A percentile compares a stretch with the other conserved stretches of the same genome.
Conservation (phyloP, 208 protist genomes). For the Wallacemonas sp. region DNA sequence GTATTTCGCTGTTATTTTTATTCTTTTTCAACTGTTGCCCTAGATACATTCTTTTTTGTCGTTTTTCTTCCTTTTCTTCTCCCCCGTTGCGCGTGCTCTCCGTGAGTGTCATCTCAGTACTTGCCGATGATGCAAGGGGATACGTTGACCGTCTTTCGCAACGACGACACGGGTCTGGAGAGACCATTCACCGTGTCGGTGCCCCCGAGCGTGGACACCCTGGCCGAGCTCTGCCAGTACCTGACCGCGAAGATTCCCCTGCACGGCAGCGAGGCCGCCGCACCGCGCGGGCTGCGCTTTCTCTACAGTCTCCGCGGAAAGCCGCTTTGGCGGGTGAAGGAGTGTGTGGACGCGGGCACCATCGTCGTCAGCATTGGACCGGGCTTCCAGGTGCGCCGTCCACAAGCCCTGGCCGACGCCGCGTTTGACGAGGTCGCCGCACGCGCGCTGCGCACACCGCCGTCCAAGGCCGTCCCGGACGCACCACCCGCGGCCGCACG, state of each 20-base stretch:
- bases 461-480: no score
- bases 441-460: background rate
- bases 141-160: slow-evolving; percentile 52
- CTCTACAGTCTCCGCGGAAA: slow-evolving; percentile 65
- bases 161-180: slow-evolving; percentile 59
- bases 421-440: background rate
- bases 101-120: background rate
- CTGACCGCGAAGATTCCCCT: slow-evolving; percentile 45
- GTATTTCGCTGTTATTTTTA: slow-evolving; percentile 20
- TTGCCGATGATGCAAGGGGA: no score
- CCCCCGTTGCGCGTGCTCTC: background rate
- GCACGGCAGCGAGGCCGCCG: background rate
- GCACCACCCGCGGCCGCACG: slow-evolving; percentile 18
- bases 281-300: slow-evolving; percentile 59
- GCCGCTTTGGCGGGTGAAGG: slow-evolving; percentile 74
- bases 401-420: slow-evolving; percentile 3
- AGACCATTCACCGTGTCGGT: slow-evolving; percentile 37
- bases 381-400: slow-evolving; percentile 50
- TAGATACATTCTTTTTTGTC: slow-evolving; percentile 17
- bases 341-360: slow-evolving; percentile 55
- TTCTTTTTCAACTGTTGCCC: no score
- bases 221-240: slow-evolving; percentile 62
- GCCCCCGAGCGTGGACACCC: slow-evolving; percentile 52
- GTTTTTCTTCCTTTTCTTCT: slow-evolving; percentile 23
- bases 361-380: slow-evolving; percentile 65